Percentiles rank a stretch among this genome's conserved stretches.
These are phyloP conservation scores for Salix udensis DNA, from an alignment of 345 rosid species.

Conservation along the genomic window DNA sequence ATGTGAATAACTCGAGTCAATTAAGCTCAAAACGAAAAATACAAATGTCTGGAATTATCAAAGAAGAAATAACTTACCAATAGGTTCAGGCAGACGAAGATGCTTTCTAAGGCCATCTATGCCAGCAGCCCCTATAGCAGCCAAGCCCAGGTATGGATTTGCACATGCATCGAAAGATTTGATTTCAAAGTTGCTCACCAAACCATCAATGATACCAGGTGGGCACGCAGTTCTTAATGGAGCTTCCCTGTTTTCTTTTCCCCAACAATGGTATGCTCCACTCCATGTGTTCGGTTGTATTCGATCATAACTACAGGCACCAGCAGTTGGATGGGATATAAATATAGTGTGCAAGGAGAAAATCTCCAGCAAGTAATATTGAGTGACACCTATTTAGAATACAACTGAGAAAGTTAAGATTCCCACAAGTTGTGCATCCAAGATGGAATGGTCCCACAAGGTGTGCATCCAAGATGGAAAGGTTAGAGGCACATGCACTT, in stretches of 20 bases:
- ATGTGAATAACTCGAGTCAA: not conserved
- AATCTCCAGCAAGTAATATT: not conserved
- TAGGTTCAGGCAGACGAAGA: slow-evolving; percentile 66
- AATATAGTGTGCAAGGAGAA: not conserved
- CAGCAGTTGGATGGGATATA: not conserved
- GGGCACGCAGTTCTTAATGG: slow-evolving; percentile 87
- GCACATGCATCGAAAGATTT: slow-evolving; percentile 88
- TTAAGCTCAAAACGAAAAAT: not conserved
- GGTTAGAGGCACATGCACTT: not conserved
- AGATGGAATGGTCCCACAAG: not conserved
- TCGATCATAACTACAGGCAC: slow-evolving; percentile 69
- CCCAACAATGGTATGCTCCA: slow-evolving; percentile 99
- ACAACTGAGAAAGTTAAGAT: not conserved
- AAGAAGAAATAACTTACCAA: slow-evolving; percentile 42
- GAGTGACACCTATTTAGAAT: not conserved
- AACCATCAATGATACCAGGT: slow-evolving; percentile 66
- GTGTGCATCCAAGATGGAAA: not conserved
- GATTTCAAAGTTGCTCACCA: slow-evolving; percentile 90
- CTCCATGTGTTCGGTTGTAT: slow-evolving; percentile 92
- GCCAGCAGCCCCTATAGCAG: slow-evolving; percentile 75
- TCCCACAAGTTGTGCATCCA: not conserved
- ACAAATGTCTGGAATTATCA: not conserved
- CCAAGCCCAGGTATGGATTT: slow-evolving; percentile 80
- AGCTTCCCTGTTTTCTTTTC: slow-evolving; percentile 91
- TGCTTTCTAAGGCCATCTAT: slow-evolving; percentile 80